Base-by-base conservation (phyloP, 345 rosid genomes). In the Trapa incisa region DNA sequence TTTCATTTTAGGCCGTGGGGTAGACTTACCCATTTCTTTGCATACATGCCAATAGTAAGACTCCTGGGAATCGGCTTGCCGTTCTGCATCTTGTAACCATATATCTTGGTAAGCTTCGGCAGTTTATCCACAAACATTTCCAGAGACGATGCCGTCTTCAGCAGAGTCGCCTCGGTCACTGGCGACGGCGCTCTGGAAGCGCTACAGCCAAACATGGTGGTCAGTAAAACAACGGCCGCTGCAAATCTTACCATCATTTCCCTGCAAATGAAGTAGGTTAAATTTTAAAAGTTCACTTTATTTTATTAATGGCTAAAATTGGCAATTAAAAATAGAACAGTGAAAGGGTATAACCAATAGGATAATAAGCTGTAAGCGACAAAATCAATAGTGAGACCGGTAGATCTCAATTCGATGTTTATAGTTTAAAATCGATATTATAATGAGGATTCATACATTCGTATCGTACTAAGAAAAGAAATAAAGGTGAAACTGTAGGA, bases 61-160 rank as follows among this genome's bases (percentile, higher is more conserved):
- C 71, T 70, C 75, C 72, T 80, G 5, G 91, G 47, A 65, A 69
- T 80, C 62, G 77, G 71, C 38, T 47, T 61, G 39, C 83, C 78
- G 65, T 85, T 70, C 12, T 68, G 73, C 29, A 74, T 37, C 35
- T 66, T 65, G 58, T 61, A 88, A 29, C 82, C 86, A 22, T 33
- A 70, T 71, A 91, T 69, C 64, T 35, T 82, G 0, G 93, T 91
- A 67, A 91, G 78, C 56, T 82, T 77, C 8, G 86, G 93, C 68
- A 91, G 85, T 37, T 81, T 63, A 47, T 88, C 96, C 1, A 91
- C 91, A 61, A 85, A 91, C 93, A 80, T 85, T 72, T 81, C 70
- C 53, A 91, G 62, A 65, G 68, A 45, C 36, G 68, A 33, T 0
- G 68, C 68, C n/a, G 47, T 37, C 52, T 65, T 48, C 38, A 29